Percentiles rank a stretch among this genome's conserved stretches.
phyloP scores from a whole-genome alignment of 352 stramenopile species.

The Globisporangium barbulae region DNA sequence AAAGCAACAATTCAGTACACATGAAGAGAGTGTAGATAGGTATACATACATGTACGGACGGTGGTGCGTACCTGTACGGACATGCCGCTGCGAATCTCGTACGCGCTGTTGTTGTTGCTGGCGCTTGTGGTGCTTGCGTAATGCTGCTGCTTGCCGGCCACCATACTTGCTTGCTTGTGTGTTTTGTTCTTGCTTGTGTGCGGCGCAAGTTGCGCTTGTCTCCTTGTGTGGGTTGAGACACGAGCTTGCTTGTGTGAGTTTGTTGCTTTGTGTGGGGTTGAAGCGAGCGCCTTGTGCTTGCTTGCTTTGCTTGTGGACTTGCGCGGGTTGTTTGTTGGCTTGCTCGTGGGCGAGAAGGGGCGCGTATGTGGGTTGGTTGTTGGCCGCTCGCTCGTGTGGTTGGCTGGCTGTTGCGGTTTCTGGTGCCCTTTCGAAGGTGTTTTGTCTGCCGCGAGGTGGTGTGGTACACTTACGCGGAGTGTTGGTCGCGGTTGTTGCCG shows the following conservation, averaged over 20 bases:
- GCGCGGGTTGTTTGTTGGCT: slow-evolving; percentile 1
- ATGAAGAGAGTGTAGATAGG: background rate
- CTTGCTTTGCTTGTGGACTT: background rate
- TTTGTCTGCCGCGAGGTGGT: slow-evolving; percentile 5
- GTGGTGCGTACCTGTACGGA: slow-evolving; percentile 56
- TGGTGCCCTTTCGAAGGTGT: slow-evolving; percentile 10
- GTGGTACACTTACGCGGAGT: slow-evolving; percentile 2
- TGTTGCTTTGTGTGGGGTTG: slow-evolving; percentile 4
- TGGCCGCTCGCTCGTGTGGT: background rate
- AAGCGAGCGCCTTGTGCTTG: slow-evolving; percentile 2
- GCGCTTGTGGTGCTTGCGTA: slow-evolving; percentile 18
- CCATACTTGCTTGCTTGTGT: slow-evolving; percentile 24
- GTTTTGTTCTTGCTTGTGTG: slow-evolving; percentile 1
- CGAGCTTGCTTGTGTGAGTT: background rate
- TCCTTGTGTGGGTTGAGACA: slow-evolving; percentile 1
- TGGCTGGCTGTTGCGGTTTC: slow-evolving; percentile 10
- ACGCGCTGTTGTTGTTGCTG: slow-evolving; percentile 33
- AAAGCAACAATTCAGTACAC: background rate
- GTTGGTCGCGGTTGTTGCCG: background rate
- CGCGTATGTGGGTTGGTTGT: background rate
- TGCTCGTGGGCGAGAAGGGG: slow-evolving; percentile 2
- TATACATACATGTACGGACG: background rate
- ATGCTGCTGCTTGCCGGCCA: slow-evolving; percentile 33
- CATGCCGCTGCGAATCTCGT: slow-evolving; percentile 82
- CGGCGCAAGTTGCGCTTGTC: background rate